A percentile compares a stretch with the other conserved stretches of the same genome.
Conservation (phyloP, 1,284 basidiomycete species). For the Ceraceosorus guamensis region DNA sequence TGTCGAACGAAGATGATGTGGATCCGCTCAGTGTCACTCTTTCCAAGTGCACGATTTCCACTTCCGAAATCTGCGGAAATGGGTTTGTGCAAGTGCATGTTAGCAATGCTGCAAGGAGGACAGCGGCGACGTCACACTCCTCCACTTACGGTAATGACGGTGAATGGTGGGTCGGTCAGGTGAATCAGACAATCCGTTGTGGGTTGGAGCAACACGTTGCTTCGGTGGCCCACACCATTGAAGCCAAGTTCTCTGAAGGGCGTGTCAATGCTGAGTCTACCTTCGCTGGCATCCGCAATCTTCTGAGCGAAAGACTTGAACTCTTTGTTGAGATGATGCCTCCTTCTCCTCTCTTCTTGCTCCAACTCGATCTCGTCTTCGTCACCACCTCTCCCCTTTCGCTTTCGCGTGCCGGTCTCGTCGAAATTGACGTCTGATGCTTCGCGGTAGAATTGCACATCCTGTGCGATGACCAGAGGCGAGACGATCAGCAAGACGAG, state of each 20-base stretch:
- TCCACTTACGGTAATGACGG: constrained; percentile 66
- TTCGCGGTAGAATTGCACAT: constrained; percentile 97
- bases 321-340: constrained; percentile 85
- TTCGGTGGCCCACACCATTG: constrained; percentile 91
- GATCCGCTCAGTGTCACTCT: constrained; percentile 68
- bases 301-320: constrained; percentile 91
- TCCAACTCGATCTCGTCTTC: constrained; percentile 99
- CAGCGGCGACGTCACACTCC: too few relatives aligned
- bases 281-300: constrained; percentile 72
- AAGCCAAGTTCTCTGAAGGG: constrained; percentile 97
- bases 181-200: constrained; percentile 96
- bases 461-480: constrained; percentile 49
- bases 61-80: constrained; percentile 61
- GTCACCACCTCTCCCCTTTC: constrained; percentile 93
- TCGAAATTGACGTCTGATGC: constrained; percentile 97
- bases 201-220: constrained; percentile 86
- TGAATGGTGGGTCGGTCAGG: constrained; percentile 89
- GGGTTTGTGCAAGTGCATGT: too few relatives aligned
- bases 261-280: constrained; percentile 84
- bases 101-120: too few relatives aligned
- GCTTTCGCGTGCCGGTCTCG: constrained; percentile 96
- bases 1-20: constrained; percentile 76
- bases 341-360: constrained; percentile 85
- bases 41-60: constrained; percentile 93
- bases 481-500: too few relatives aligned